Conservation (phyloP, 176 grass and related monocot genomes). For the Juncus effusus region DNA sequence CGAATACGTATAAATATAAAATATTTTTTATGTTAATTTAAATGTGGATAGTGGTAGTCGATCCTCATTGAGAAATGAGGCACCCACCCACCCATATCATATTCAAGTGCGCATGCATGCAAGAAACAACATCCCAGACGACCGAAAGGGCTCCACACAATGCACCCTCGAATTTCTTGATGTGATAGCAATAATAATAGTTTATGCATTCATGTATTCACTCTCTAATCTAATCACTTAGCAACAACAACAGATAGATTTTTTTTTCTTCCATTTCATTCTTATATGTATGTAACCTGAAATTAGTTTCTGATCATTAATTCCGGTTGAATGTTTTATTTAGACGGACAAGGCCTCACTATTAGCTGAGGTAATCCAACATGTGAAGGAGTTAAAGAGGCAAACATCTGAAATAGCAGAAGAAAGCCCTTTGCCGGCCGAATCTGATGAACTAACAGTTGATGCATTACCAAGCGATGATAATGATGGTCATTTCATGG, state of each 20-base stretch:
- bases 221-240: constrained; percentile 4
- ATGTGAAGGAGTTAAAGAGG: constrained; percentile 93
- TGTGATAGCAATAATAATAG: constrained; percentile 18
- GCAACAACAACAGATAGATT: constrained; percentile 18
- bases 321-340: not conserved
- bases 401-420: constrained; percentile 86
- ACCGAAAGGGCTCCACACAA: constrained; percentile 27
- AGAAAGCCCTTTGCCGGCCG: constrained; percentile 69
- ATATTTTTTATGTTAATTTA: no score
- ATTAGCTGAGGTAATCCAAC: constrained; percentile 95
- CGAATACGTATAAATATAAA: no score
- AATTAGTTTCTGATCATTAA: not conserved
- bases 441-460: constrained; percentile 89
- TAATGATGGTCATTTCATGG: constrained; percentile 49
- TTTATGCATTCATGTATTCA: constrained; percentile 24
- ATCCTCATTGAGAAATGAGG: constrained; percentile 5
- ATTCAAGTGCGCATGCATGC: constrained; percentile 18
- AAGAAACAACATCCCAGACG: not conserved
- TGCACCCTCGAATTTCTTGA: not conserved
- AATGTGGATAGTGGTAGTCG: constrained; percentile 1
- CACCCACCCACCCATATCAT: constrained; percentile 19
- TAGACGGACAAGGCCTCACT: constrained; percentile 97
- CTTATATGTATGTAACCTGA: not conserved
- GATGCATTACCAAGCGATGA: constrained; percentile 67
- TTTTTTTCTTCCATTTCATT: constrained; percentile 12